Evolutionary conservation across 345 rosid genomes (phyloP).

Genomic region (Pistacia vera): DNA sequence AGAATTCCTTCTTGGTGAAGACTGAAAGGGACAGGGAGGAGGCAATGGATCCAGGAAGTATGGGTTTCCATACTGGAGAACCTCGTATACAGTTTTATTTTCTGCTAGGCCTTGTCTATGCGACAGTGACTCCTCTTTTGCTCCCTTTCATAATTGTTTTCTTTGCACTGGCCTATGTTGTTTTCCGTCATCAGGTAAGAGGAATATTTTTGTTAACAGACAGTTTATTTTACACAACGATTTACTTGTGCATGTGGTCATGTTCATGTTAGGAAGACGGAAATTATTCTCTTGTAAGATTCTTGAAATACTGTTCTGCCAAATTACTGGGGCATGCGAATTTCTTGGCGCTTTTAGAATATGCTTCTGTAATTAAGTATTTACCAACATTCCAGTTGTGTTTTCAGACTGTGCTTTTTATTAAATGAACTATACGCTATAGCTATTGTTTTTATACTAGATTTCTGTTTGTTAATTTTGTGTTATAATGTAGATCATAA

Average conservation of each 20-base stretch:
- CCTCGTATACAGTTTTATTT: conserved; percentile 93
- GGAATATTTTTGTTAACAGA: not conserved
- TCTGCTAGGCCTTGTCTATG: conserved; percentile 87
- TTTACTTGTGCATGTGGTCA: not conserved
- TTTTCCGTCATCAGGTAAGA: conserved; percentile 90
- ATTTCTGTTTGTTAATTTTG: not conserved
- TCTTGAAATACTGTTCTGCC: not conserved
- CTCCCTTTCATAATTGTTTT: conserved; percentile 84
- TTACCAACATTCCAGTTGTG: no score
- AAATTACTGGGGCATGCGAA: not conserved
- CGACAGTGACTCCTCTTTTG: conserved; percentile 75
- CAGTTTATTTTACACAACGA: not conserved
- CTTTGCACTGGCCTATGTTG: conserved; percentile 74
- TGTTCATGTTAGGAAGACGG: not conserved
- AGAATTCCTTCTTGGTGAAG: conserved; percentile 84
- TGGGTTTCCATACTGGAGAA: conserved; percentile 87
- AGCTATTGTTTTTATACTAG: no score
- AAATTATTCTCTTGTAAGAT: not conserved
- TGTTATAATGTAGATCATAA: conserved; percentile 61
- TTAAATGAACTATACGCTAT: not conserved
- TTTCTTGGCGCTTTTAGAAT: not conserved
- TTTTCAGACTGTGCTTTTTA: not conserved
- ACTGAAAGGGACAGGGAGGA: conserved; percentile 93
- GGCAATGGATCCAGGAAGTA: conserved; percentile 93
- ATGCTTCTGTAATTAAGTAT: no score